Base-by-base conservation (phyloP, 2,329 filamentous ascomycete genomes). In the Acephala macrosclerotiorum region DNA sequence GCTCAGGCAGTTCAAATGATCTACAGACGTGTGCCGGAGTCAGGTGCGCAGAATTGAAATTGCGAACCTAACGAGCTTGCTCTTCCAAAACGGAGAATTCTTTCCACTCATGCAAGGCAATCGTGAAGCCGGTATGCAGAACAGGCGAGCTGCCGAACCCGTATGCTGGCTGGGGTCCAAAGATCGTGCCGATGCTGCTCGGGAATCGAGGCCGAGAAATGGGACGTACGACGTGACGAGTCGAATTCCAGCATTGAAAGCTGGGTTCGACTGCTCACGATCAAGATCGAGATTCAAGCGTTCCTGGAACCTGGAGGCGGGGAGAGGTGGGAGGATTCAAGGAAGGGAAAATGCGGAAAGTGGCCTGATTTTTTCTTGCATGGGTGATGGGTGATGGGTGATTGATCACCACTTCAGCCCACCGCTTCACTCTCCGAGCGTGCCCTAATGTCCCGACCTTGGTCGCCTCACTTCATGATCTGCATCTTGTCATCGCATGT, bases 81-180 rank as follows among this genome's bases (percentile, higher is more conserved):
- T n/a, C 49, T 33, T 53, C 25, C 25, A 53, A 18, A 53, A 33
- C 49, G 26, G 49, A 53, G 49, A 53, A 53, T 53, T 53, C 7
- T 49, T 47, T 49, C 45, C 45, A 49, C 45, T 49, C 45, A 49
- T 49, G 49, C 49, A 53, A 53, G 49, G 49, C 49, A 53, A 49
- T 49, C 20, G 45, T 49, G 45, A 53, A 53, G 49, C 49, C 22
- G 49, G n/a, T 12, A 18, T 53, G 45, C 45, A 42, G 3, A 4
- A 16, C n/a, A 53, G 8, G 49, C 49, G 12, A 26, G 49, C 49
- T 18, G 9, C 49, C 49, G 49, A 53, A 53, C 49, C 29, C 49
- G 49, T 18, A 1, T 33, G 9, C 25, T 22, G 20, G 9, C 25
- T 22, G 20, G 45, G 45, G n/a, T 49, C 45, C 4, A 49, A n/a